phyloP scores from a whole-genome alignment of 2,329 filamentous ascomycete genomes.

The Fusarium caatingaense region DNA sequence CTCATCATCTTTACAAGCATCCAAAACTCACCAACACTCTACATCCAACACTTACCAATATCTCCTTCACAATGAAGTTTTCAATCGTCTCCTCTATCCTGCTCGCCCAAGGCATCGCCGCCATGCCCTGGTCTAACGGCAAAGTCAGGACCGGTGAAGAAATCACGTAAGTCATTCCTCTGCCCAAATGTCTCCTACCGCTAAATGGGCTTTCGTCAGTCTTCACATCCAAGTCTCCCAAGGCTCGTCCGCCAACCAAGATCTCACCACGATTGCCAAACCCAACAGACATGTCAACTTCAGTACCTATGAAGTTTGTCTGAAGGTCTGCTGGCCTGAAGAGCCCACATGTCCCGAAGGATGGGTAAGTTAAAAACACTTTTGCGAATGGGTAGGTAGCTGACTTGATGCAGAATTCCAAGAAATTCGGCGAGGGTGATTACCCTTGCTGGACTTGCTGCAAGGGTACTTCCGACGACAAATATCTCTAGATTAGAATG shows the following conservation, averaged over 20 bases:
- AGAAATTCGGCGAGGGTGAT: slow-evolving; percentile 8
- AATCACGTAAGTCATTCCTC: slow-evolving; percentile 23
- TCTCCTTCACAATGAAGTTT: slow-evolving; percentile 18
- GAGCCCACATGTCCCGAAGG: slow-evolving; percentile 5
- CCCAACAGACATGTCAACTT: neutral
- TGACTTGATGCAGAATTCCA: neutral
- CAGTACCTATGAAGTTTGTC: neutral
- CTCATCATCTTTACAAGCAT: neutral
- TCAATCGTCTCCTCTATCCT: slow-evolving; percentile 4
- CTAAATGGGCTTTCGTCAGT: neutral
- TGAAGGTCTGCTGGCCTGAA: neutral
- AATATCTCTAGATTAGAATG: neutral
- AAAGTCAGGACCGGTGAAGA: slow-evolving; percentile 9
- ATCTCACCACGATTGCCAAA: neutral
- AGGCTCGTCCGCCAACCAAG: neutral
- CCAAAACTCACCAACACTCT: slow-evolving; percentile 26
- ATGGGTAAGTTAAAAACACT: slow-evolving; percentile 8
- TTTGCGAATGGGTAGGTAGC: neutral
- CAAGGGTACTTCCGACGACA: neutral
- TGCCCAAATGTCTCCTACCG: rapidly evolving
- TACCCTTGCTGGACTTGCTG: slow-evolving; percentile 32
- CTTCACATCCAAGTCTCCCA: slow-evolving; percentile 27
- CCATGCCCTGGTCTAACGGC: slow-evolving; percentile 33
- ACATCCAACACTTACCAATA: neutral
- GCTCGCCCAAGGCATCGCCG: slow-evolving; percentile 25